Evolutionary conservation across 176 grass and related monocot genomes (phyloP).

Genomic region (Chrysopogon serrulatus): DNA sequence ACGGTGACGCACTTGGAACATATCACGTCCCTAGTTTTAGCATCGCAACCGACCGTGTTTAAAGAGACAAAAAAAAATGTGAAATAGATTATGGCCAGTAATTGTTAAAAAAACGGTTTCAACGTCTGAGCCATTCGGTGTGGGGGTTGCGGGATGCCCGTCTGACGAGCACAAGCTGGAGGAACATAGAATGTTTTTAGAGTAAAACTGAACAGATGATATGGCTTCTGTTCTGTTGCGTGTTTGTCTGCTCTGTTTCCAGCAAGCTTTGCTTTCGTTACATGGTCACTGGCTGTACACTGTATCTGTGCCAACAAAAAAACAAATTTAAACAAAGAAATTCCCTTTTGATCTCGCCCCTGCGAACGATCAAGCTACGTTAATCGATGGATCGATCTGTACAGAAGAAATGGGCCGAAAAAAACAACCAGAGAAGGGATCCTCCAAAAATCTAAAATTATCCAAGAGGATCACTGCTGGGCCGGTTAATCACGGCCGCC

Average conservation of each 20-base stretch:
- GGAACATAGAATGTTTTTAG: too few species aligned
- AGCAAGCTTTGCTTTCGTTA: not conserved
- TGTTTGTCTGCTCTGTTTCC: not conserved
- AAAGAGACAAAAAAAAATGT: not conserved
- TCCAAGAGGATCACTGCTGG: not conserved
- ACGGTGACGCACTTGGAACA: not conserved
- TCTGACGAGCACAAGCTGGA: too few species aligned
- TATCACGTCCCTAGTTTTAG: not conserved
- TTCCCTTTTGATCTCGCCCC: not conserved
- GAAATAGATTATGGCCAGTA: not conserved
- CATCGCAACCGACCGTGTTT: not conserved
- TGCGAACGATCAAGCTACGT: not conserved
- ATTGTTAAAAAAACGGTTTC: too few species aligned
- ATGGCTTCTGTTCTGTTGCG: not conserved
- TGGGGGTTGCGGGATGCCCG: too few species aligned
- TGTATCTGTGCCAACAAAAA: not conserved
- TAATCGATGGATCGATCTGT: slow-evolving; percentile 13
- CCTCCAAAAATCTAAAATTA: not conserved
- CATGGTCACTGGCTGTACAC: not conserved
- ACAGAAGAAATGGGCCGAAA: slow-evolving; percentile 11
- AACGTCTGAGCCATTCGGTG: too few species aligned
- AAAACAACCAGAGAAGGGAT: not conserved
- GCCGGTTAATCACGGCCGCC: slow-evolving; percentile 19
- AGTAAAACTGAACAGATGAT: not conserved
- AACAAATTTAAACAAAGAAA: not conserved